Conservation (phyloP, 2,329 filamentous ascomycete species). For the Trichoderma semiorbis region DNA sequence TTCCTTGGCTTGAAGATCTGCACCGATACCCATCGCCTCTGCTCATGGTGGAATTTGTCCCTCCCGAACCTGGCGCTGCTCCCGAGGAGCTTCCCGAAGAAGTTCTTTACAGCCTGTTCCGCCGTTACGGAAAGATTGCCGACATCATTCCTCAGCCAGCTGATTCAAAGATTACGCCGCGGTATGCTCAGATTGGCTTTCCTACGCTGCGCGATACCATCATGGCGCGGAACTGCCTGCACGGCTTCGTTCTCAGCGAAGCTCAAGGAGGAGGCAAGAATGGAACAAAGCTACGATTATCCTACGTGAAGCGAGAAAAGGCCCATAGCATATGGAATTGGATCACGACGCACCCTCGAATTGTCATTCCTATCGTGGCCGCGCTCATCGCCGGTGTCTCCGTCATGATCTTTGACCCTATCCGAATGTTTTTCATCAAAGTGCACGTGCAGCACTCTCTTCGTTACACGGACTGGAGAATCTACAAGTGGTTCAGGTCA, state of each 20-base stretch:
- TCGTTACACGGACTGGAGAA: conserved; percentile 65
- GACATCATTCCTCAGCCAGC: conserved; percentile 80
- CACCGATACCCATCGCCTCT: conserved; percentile 74
- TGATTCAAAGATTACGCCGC: conserved; percentile 81
- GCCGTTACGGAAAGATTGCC: conserved; percentile 83
- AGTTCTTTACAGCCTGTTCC: conserved; percentile 79
- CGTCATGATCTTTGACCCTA: conserved; percentile 88
- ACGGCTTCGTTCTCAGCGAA: conserved; percentile 72
- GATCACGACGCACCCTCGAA: conserved; percentile 79
- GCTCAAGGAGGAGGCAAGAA: conserved; percentile 68
- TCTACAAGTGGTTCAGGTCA: conserved; percentile 76
- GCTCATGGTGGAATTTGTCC: conserved; percentile 80
- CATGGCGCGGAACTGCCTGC: conserved; percentile 88
- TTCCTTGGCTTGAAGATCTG: conserved; percentile 92
- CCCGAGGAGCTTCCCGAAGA: conserved; percentile 82
- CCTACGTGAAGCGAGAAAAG: conserved; percentile 77
- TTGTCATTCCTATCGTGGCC: conserved; percentile 79
- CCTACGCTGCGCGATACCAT: conserved; percentile 69
- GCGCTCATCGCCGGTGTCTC: conserved; percentile 79
- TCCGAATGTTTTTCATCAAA: conserved; percentile 89
- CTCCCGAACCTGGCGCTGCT: conserved; percentile 65
- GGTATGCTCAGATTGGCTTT: conserved; percentile 78
- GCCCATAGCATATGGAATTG: conserved; percentile 80
- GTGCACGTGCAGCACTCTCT: conserved; percentile 77
- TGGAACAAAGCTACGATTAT: conserved; percentile 75